Evolutionary conservation across 208 protist genomes (phyloP).

Genomic region (Acanthamoeba sp.): DNA sequence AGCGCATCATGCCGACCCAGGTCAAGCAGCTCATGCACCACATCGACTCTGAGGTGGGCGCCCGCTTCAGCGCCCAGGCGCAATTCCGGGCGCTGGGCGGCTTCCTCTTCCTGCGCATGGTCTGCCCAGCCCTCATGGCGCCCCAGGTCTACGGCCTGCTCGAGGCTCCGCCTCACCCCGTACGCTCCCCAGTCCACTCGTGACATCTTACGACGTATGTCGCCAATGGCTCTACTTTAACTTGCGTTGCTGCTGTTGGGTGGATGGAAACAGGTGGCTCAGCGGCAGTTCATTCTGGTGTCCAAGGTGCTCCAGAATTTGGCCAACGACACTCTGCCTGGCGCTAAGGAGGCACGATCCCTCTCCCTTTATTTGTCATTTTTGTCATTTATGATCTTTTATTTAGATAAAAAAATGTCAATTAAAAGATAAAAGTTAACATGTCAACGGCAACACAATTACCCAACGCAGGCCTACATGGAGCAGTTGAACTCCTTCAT

Average conservation of each 20-base stretch:
- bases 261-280: not conserved
- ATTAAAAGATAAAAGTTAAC: no score
- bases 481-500: slow-evolving; percentile 78
- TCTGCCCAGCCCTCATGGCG: slow-evolving; percentile 43
- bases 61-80: not conserved
- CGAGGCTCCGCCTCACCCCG: not conserved
- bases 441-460: no score
- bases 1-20: not conserved
- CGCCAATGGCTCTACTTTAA: no score
- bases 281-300: slow-evolving; percentile 78
- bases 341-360: not conserved
- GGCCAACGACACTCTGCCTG: slow-evolving; percentile 81
- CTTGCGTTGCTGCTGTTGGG: not conserved
- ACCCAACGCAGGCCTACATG: no score
- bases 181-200: no score
- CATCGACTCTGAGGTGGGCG: slow-evolving; percentile 35
- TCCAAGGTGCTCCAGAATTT: slow-evolving; percentile 84
- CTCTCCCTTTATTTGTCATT: no score
- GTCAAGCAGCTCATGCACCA: not conserved
- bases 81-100: slow-evolving; percentile 7
- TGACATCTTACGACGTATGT: no score
- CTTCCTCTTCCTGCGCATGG: slow-evolving; percentile 60
- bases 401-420: no score
- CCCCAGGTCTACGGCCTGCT: slow-evolving; percentile 27
- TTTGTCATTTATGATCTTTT: no score